phyloP scores from a whole-genome alignment of 2,329 filamentous ascomycete genomes.

The Aspergillus spinulosporus region DNA sequence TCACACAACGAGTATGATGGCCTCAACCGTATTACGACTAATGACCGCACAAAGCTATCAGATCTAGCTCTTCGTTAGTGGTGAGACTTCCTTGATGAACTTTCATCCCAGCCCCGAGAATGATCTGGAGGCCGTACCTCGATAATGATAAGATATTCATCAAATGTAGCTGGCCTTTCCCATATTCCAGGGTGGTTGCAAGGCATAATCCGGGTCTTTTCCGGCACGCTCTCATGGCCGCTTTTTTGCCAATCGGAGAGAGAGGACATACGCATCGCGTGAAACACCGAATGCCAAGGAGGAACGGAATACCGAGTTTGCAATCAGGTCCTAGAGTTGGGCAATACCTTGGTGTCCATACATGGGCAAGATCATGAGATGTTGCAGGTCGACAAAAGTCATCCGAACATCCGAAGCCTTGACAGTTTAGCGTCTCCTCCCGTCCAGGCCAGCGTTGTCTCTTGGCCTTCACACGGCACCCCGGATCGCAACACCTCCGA shows the following conservation, averaged over 20 bases:
- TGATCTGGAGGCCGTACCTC: too few species aligned
- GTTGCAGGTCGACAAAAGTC: background rate
- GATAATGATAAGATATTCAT: too few species aligned
- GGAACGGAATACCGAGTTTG: too few species aligned
- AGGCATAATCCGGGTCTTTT: too few species aligned
- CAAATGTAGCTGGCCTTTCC: too few species aligned
- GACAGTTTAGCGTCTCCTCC: too few species aligned
- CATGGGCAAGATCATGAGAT: background rate
- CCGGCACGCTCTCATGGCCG: background rate
- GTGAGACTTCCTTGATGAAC: background rate
- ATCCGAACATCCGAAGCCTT: background rate
- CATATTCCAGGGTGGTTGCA: too few species aligned
- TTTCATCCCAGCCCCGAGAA: background rate
- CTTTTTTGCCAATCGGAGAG: background rate
- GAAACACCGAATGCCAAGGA: background rate
- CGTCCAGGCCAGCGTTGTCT: background rate
- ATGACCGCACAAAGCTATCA: background rate
- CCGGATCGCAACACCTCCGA: slow-evolving; percentile 4
- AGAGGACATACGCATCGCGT: background rate
- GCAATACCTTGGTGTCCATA: background rate
- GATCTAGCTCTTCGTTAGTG: background rate
- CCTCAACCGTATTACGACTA: background rate
- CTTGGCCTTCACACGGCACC: background rate
- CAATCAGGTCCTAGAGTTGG: background rate
- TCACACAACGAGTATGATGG: background rate